These are phyloP conservation scores for Casuarina glauca DNA, from an alignment of 306 rosid genomes.

Conservation along the genomic window DNA sequence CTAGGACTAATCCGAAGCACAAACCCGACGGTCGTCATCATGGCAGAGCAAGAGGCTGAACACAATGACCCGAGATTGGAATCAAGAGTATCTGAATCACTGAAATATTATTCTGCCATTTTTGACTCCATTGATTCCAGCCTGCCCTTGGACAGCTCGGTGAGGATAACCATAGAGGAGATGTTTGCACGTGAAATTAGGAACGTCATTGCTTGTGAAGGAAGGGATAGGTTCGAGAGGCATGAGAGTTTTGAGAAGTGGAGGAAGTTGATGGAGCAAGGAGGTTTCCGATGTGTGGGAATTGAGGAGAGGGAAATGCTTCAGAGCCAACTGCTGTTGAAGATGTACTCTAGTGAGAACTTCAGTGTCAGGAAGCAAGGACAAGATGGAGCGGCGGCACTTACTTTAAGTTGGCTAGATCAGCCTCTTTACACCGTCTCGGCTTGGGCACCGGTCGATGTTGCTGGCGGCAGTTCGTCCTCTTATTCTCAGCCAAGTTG, in stretches of 20 bases:
- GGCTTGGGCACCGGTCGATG: conserved; percentile 76
- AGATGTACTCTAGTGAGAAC: conserved; percentile 62
- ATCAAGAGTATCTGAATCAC: conserved; percentile 60
- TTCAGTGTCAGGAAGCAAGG: conserved; percentile 58
- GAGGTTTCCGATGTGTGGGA: conserved; percentile 59
- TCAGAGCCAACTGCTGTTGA: conserved; percentile 72
- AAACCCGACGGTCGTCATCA: conserved; percentile 53
- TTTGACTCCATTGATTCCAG: conserved; percentile 67
- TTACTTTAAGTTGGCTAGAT: conserved; percentile 71
- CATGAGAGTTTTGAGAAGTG: conserved; percentile 74
- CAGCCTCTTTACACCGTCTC: conserved; percentile 81
- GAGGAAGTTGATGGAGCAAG: conserved; percentile 80
- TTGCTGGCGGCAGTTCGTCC: conserved; percentile 65
- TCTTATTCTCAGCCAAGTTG: conserved; percentile 65
- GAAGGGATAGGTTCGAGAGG: conserved; percentile 81
- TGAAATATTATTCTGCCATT: conserved; percentile 74
- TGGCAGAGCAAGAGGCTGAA: conserved; percentile 90
- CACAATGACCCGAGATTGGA: conserved; percentile 68
- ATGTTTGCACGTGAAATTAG: conserved; percentile 78
- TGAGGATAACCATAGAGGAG: conserved; percentile 73
- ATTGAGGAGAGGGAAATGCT: conserved; percentile 58
- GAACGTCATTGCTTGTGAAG: conserved; percentile 86
- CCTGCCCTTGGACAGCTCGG: conserved; percentile 57
- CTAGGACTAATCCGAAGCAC: conserved; percentile 85
- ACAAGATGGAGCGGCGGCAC: conserved; percentile 44